A percentile compares a stretch with the other conserved stretches of the same genome.
phyloP scores from a whole-genome alignment of 1,284 basidiomycete genomes.

The Bjerkandera adusta region DNA sequence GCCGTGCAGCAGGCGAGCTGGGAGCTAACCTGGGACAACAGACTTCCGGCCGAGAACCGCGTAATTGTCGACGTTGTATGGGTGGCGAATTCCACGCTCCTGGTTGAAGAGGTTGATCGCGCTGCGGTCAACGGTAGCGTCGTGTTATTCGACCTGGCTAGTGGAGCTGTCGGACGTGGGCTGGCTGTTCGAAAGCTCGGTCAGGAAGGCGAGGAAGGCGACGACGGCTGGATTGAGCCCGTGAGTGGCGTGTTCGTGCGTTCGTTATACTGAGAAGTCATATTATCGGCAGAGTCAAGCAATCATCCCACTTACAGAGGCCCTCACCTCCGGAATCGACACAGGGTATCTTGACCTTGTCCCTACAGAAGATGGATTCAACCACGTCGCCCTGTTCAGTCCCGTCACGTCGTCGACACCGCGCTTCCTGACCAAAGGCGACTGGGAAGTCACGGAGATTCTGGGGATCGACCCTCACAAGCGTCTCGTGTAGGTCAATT shows the following conservation, averaged over 20 bases:
- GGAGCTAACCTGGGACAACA: slow-evolving; percentile 64
- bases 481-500: slow-evolving; percentile 62
- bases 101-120: slow-evolving; percentile 87
- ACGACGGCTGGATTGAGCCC: slow-evolving; percentile 90
- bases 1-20: slow-evolving; percentile 46
- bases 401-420: slow-evolving; percentile 69
- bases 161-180: slow-evolving; percentile 38
- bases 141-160: slow-evolving; percentile 65
- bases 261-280: not conserved
- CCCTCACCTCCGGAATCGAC: slow-evolving; percentile 39
- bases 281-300: slow-evolving; percentile 37
- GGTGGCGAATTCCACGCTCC: slow-evolving; percentile 74
- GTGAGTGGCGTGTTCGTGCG: slow-evolving; percentile 37
- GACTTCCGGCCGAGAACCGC: slow-evolving; percentile 59
- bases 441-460: slow-evolving; percentile 89
- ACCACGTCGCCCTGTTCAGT: slow-evolving; percentile 88
- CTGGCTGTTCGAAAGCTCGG: slow-evolving; percentile 74
- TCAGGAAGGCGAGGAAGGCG: slow-evolving; percentile 79
- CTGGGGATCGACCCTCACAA: slow-evolving; percentile 68
- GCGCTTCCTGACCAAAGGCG: slow-evolving; percentile 80
- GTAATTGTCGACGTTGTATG: slow-evolving; percentile 85
- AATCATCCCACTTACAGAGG: slow-evolving; percentile 53
- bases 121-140: slow-evolving; percentile 79
- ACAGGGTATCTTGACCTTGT: slow-evolving; percentile 87
- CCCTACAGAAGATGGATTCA: slow-evolving; percentile 76